Base-by-base conservation (phyloP, 1,139 yeast genomes). In the Diutina sp. region DNA sequence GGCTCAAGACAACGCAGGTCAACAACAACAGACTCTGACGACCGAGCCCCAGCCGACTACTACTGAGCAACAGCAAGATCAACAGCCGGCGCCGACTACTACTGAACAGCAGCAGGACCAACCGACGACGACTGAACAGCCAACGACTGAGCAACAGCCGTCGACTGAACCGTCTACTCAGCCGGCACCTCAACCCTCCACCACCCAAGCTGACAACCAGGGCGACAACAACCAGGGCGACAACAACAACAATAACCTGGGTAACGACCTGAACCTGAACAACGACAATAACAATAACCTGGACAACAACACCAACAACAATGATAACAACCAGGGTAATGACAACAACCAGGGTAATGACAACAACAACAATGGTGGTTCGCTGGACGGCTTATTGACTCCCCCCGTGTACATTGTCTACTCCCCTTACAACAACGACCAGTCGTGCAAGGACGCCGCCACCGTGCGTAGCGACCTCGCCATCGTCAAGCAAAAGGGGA, bases 341-440 rank as follows among this genome's bases (percentile, higher is more conserved):
- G 12, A 32, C 38, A 11, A 11, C 38, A 32, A 32, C 38, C 9
- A 32, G 5, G 41, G 14, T 1, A 35, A 35, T 4, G 41, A n/a
- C 41, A 35, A 35, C 38, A 32, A 32, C 38, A 32, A 32, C 38
- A 32, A 32, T 12, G 41, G 14, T 11, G 41, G 38, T 32, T 9
- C 9, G 2, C 38, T 32, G 38, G 38, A 35, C 11, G 46, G 46
- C 25, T 44, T 8, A 11, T 44, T 44, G 11, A 21, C 28, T 7
- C 57, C 62, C 1, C 62, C 62, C 4, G 52, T 58, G 11, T 55
- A 54, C 28, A 60, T 61, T 45, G 63, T 83, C 45, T 90, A 90
- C 76, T 85, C 93, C 45, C 97, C 97, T 44, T 90, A 89, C 72
- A 77, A 79, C 58, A 70, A 81, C 65, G 83, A 82, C 64, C 80